Percentiles rank a stretch among this genome's conserved stretches.
Conservation (phyloP, 148 eudicot genomes). For the Nepenthes mirabilis region DNA sequence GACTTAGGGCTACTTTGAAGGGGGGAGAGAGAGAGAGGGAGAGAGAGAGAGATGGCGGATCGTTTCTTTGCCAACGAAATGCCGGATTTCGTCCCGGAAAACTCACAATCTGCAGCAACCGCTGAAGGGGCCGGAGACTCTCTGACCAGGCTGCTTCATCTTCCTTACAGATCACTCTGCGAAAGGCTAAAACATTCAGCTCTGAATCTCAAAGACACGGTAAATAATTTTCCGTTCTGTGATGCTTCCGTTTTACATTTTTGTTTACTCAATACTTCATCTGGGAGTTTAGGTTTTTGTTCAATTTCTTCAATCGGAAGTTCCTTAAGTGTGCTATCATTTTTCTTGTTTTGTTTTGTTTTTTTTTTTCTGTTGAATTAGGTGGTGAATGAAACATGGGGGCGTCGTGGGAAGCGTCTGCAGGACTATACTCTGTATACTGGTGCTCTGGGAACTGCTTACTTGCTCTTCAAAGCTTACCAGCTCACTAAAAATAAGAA, state of each 20-base stretch:
- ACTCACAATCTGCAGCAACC: constrained; percentile 3
- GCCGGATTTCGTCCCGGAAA: constrained; percentile 43
- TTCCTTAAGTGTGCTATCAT: background rate
- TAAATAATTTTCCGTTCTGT: constrained; percentile 7
- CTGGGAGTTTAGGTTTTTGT: background rate
- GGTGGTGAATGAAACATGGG: constrained; percentile 53
- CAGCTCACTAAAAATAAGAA: constrained; percentile 25
- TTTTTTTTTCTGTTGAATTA: constrained; percentile 4
- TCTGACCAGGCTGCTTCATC: constrained; percentile 45
- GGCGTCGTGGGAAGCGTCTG: constrained; percentile 12
- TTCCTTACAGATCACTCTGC: constrained; percentile 39
- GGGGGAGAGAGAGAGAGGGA: too few relatives aligned
- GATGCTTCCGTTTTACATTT: background rate
- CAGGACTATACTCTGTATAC: constrained; percentile 32
- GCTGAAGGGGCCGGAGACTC: constrained; percentile 20
- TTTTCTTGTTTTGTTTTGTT: background rate
- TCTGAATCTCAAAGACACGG: constrained; percentile 38
- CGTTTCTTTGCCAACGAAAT: constrained; percentile 70
- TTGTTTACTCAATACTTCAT: background rate
- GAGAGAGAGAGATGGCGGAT: constrained; percentile 42
- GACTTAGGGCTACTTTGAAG: too few relatives aligned
- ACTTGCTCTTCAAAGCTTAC: constrained; percentile 36
- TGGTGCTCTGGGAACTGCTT: constrained; percentile 60
- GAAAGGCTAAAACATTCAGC: constrained; percentile 41
- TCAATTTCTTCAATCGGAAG: background rate